Percentiles rank a stretch among this genome's conserved stretches.
These are phyloP conservation scores for Pleurotus pulmonarius DNA, from an alignment of 768 basidiomycete genomes.

Conservation along the genomic window DNA sequence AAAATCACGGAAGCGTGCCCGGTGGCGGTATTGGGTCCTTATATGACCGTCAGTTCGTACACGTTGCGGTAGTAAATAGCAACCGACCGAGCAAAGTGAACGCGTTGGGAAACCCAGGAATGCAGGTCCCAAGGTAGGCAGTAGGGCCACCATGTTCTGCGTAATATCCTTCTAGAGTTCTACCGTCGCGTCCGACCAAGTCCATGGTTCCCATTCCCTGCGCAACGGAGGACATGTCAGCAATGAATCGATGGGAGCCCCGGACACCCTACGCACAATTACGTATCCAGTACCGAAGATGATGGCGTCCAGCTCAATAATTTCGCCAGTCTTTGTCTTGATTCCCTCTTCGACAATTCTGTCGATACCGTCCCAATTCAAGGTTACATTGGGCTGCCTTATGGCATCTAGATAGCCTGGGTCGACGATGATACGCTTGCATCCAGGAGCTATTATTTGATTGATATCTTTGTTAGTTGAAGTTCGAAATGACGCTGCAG, in stretches of 20 bases:
- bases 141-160: slow-evolving; percentile 43
- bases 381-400: slow-evolving; percentile 46
- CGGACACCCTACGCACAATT: slow-evolving; percentile 39
- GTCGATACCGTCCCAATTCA: slow-evolving; percentile 48
- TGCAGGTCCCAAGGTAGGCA: slow-evolving; percentile 50
- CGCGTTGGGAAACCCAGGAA: slow-evolving; percentile 55
- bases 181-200: slow-evolving; percentile 39
- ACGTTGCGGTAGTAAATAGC: background rate
- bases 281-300: slow-evolving; percentile 56
- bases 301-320: slow-evolving; percentile 52
- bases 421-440: slow-evolving; percentile 62
- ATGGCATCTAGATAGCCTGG: slow-evolving; percentile 53
- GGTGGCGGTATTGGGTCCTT: slow-evolving; percentile 54
- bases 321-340: slow-evolving; percentile 42
- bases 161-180: slow-evolving; percentile 41
- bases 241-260: background rate
- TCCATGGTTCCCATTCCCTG: slow-evolving; percentile 34
- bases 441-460: slow-evolving; percentile 54
- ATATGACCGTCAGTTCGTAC: background rate
- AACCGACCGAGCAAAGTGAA: slow-evolving; percentile 44
- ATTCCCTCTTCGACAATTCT: slow-evolving; percentile 46
- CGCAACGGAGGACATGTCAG: background rate
- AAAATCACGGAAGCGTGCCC: slow-evolving; percentile 60
- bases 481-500: background rate
- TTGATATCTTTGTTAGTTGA: too few relatives aligned